Evolutionary conservation across 352 stramenopile species (phyloP), one percentile per base, ranked within the genome.

Genomic region (Globisporangium emineosum): DNA sequence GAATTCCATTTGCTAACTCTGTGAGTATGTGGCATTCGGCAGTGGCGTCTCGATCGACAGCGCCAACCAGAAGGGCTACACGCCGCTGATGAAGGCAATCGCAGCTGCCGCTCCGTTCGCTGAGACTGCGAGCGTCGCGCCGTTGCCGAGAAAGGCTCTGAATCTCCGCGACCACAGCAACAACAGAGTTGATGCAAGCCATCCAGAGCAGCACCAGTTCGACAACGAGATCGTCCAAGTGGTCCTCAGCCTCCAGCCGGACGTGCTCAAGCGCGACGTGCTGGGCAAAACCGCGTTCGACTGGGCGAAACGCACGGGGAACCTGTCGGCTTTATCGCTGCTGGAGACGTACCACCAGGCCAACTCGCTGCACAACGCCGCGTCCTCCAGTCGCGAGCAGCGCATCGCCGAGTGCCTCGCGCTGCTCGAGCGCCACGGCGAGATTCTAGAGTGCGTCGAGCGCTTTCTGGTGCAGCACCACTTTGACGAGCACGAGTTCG

Each of bases 31-130:
- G 55, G 37, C 15, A 7, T 45, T 30, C 17, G 61, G 6, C 57
- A 89, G 78, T 12, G 85, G 81, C 5, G 67, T 85, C 29, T 88
- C 82, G 1, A 85, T 91, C 50, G 70, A 90, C 52, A 65, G 57
- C 5, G 53, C 62, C 21, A 93, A 80, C 54, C 62, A 67, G 27
- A 76, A 81, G 33, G 83, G 85, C 4, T 90, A 88, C 64, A 91
- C 85, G 9, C 72, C 83, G 29, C 62, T 93, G 21, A 93, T 92
- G 81, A 91, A 90, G 59, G 81, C 85, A 13, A 79, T 91, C 30
- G 81, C 81, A 1, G 75, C 70, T 6, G 77, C 78, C 7, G 66
- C 76, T 0, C 69, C 71, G 8, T 71, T 72, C 49, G 63, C 73
- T 3, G 60, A 69, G 37, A 12, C 29, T 9, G 7, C 47, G n/a